Evolutionary conservation across 1,284 basidiomycete species (phyloP), one percentile per base, ranked within the genome.

Genomic region (Tremellales sp.): DNA sequence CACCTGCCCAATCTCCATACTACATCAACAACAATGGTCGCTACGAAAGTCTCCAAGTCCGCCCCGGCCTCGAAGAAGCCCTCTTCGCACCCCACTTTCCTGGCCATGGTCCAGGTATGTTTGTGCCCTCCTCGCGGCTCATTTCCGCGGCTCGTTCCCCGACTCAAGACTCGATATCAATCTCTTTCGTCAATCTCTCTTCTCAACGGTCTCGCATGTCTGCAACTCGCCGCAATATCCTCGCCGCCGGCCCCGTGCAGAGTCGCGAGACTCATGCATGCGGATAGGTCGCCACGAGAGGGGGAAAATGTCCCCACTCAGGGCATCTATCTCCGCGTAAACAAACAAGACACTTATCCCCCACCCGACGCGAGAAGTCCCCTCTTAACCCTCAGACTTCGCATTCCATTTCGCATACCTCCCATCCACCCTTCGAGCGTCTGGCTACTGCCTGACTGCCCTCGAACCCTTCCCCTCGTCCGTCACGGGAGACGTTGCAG

Each of bases 81-180:
- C 22, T 32, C 66, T 24, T 27, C 64, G n/a, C 73, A 74, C 69
- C 72, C 72, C 38, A 65, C 71, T 32, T 75, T 72, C 65, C 62
- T 72, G 40, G 56, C 63, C 39, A 75, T 75, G 73, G 67, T 75
- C 64, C 70, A 72, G 68, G 73, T 75, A 51, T 68, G 72, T 62
- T n/a, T 24, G 25, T 40, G 24, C 47, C 34, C n/a, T n/a, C 9
- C 19, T 6, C 24, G 14, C 18, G 29, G 19, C 24, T 4, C 5
- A 29, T n/a, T 5, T 5, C 28, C 27, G 14, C 24, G 19, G n/a
- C 40, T n/a, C 19, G 24, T 24, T 10, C n/a, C n/a, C 7, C 10
- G 26, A 32, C 31, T 8, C 14, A 18, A 1, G 16, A n/a, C 16
- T 40, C 31, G 45, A 34, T 35, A 33, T n/a, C n/a, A n/a, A n/a